Percentiles rank a stretch among this genome's conserved stretches.
Evolutionary conservation across 2,329 filamentous ascomycete species (phyloP).

Genomic region (Aspergillus ruber): DNA sequence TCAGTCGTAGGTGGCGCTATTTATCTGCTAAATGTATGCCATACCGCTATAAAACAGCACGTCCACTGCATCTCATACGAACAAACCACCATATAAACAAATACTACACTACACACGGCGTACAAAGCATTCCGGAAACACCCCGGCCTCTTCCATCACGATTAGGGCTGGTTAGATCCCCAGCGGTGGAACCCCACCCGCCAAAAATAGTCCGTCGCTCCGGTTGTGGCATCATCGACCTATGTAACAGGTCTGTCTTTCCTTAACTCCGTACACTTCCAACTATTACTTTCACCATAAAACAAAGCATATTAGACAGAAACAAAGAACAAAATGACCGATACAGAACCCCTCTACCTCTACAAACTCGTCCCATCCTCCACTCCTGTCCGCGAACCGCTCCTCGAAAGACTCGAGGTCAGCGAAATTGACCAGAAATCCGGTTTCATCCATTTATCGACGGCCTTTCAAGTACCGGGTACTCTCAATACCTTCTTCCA

Average conservation of each 20-base stretch:
- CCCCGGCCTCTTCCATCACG: too few relatives aligned
- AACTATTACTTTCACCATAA: not conserved
- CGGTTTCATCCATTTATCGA: slow-evolving; percentile 36
- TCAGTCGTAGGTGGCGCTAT: not conserved
- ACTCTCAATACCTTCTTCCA: slow-evolving; percentile 34
- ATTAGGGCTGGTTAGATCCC: too few relatives aligned
- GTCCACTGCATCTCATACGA: too few relatives aligned
- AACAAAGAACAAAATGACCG: slow-evolving; percentile 10
- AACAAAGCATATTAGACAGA: not conserved
- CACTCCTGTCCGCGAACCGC: slow-evolving; percentile 27
- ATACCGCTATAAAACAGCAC: too few relatives aligned
- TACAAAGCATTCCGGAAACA: too few relatives aligned
- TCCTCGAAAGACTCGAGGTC: slow-evolving; percentile 30
- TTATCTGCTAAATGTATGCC: not conserved
- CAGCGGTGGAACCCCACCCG: too few relatives aligned
- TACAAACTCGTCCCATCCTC: slow-evolving; percentile 36
- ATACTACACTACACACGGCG: too few relatives aligned
- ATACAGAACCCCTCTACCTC: slow-evolving; percentile 24
- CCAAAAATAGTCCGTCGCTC: too few relatives aligned
- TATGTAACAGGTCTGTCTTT: too few relatives aligned
- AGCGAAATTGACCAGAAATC: slow-evolving; percentile 31
- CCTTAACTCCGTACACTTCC: not conserved
- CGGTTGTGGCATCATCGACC: too few relatives aligned
- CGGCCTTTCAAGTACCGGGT: slow-evolving; percentile 30
- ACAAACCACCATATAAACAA: too few relatives aligned